Percentiles rank a stretch among this genome's conserved stretches.
These are phyloP conservation scores for Fusarium sp. DNA, from an alignment of 2,329 filamentous ascomycete species.

Conservation along the genomic window DNA sequence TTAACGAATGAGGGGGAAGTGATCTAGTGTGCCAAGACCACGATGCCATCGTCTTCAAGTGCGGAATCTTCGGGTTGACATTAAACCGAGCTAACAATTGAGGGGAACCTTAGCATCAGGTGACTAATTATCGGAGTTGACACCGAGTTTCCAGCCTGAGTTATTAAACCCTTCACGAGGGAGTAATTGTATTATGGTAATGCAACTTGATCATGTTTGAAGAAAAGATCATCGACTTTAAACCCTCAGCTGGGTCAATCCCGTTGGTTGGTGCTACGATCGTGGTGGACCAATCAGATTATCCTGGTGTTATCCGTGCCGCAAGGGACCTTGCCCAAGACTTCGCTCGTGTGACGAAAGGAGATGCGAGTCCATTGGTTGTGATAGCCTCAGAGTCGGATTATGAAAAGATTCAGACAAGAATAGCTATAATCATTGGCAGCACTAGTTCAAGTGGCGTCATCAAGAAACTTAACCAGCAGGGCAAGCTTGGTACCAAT, in stretches of 20 bases:
- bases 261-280: slow-evolving; percentile 19
- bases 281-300: slow-evolving; percentile 26
- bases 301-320: slow-evolving; percentile 24
- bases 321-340: slow-evolving; percentile 25
- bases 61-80: slow-evolving; percentile 1
- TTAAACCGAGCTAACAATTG: slow-evolving; percentile 13
- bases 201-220: slow-evolving; percentile 19
- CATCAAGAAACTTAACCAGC: background rate
- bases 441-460: slow-evolving; percentile 6
- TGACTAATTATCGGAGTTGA: background rate
- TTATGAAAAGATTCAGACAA: accelerated
- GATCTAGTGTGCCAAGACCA: accelerated
- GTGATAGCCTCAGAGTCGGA: background rate
- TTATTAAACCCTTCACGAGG: background rate
- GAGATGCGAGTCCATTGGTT: background rate
- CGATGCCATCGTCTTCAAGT: background rate
- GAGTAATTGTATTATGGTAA: accelerated
- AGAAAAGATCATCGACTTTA: slow-evolving; percentile 20
- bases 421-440: slow-evolving; percentile 4
- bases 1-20: background rate
- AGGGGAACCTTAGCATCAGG: slow-evolving; percentile 6
- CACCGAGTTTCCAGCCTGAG: background rate
- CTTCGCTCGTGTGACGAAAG: slow-evolving; percentile 22
- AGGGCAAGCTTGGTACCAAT: background rate
- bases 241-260: background rate